These are phyloP conservation scores for Erodium moschatum DNA, from an alignment of 441 rosid genomes.

Conservation along the genomic window DNA sequence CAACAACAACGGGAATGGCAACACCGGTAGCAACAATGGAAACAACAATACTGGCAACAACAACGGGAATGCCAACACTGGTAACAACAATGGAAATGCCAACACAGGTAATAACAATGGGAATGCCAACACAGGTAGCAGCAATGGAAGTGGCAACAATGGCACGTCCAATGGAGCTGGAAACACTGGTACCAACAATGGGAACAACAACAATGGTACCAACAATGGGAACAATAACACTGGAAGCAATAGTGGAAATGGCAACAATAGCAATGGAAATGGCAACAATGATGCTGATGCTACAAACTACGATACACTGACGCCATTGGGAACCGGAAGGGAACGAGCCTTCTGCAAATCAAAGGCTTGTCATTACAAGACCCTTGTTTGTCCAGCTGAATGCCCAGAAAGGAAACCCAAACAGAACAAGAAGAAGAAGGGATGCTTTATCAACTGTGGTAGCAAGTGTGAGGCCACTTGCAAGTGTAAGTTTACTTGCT, in stretches of 20 bases:
- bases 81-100: background rate
- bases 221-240: background rate
- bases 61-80: background rate
- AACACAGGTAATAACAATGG: background rate
- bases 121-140: background rate
- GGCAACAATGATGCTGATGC: conserved; percentile 14
- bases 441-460: conserved; percentile 56
- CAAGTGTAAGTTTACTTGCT: conserved; percentile 45
- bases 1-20: background rate
- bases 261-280: background rate
- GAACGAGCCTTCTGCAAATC: conserved; percentile 44
- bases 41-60: background rate
- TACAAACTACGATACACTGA: conserved; percentile 28
- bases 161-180: background rate
- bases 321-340: conserved; percentile 29
- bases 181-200: background rate
- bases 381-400: conserved; percentile 62
- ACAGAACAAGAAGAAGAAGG: conserved; percentile 52
- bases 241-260: background rate
- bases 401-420: conserved; percentile 61
- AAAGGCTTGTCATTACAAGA: conserved; percentile 30
- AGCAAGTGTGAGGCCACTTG: conserved; percentile 70
- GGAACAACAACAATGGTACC: background rate
- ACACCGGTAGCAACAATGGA: background rate
- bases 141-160: background rate